Evolutionary conservation across 2,329 filamentous ascomycete genomes (phyloP), one percentile per base, ranked within the genome.

Genomic region (Neurospora crassa): DNA sequence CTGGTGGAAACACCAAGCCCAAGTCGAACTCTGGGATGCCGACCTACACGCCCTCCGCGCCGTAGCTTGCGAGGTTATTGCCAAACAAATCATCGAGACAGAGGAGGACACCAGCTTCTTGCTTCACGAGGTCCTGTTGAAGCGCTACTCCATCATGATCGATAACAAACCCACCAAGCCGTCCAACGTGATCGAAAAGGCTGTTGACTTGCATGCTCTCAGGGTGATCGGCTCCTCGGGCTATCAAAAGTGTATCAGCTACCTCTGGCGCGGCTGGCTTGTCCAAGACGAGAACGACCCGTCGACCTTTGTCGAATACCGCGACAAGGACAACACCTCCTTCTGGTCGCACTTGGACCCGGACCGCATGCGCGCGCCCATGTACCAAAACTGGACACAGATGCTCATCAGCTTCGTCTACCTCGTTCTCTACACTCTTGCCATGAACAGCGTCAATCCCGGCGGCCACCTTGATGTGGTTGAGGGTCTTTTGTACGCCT

Each of bases 221-320:
- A 86, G 88, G 16, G 90, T 99, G 68, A 98, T 98, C 73, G 93
- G 93, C 2, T 95, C 92, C 0, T 94, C 93, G 0, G 95, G 96
- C 37, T 99, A 98, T 80, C 96, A 98, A 75, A 97, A 96, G 82
- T 98, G 95, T 79, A 93, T 98, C 77, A 89, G 87, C 73, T 93
- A 96, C 78, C 89, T 99, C 10, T 99, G 96, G 96, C 89, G 90
- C 73, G 96, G 96, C 29, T 99, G 96, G 96, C 85, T 98, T 10
- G 90, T 97, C n/a, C 96, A 99, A 79, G 93, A 97, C 75, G 94
- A 97, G 76, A 87, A 94, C 68, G 94, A 98, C 76, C 92, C 95
- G 0, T 89, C 90, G n/a, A 90, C 89, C 69, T 99, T 99, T 79
- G 87, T 97, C 70, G 91, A 94, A 78, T 99, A 96, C 84, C 89